phyloP scores from a whole-genome alignment of 2,329 filamentous ascomycete species.

The Penicillium janthinellum region DNA sequence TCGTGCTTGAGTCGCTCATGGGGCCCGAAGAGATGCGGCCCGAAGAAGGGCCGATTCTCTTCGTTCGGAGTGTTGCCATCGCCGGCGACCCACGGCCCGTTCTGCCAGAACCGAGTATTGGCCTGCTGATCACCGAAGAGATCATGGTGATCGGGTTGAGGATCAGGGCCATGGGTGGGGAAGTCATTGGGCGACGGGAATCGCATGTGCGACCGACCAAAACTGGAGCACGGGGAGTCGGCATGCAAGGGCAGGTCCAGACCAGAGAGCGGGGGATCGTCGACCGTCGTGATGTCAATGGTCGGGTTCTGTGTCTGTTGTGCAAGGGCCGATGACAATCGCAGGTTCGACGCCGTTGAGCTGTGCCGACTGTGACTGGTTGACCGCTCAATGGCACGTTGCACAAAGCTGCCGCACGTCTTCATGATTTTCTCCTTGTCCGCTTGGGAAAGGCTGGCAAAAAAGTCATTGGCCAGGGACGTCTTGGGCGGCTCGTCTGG shows the following conservation, averaged over 20 bases:
- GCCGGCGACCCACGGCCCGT: constrained; percentile 45
- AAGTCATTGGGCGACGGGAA: constrained; percentile 48
- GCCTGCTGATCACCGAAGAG: constrained; percentile 49
- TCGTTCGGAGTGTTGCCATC: constrained; percentile 48
- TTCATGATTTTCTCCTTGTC: constrained; percentile 48
- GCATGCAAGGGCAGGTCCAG: constrained; percentile 44
- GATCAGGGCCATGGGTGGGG: constrained; percentile 38
- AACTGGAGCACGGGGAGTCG: constrained; percentile 47
- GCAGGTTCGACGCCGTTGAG: constrained; percentile 40
- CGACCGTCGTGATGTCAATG: constrained; percentile 46
- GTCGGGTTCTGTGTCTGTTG: constrained; percentile 44
- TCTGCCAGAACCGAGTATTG: constrained; percentile 48
- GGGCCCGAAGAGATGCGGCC: constrained; percentile 41
- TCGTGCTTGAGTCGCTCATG: constrained; percentile 47
- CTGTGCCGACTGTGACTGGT: constrained; percentile 41
- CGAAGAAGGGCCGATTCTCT: constrained; percentile 47
- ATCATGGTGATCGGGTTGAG: constrained; percentile 46
- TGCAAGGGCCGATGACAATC: constrained; percentile 42
- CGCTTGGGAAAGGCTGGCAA: constrained; percentile 41
- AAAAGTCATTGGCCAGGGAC: constrained; percentile 47
- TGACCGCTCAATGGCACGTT: constrained; percentile 42
- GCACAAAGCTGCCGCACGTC: constrained; percentile 45
- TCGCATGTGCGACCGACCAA: constrained; percentile 45
- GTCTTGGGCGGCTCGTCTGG: constrained; percentile 39
- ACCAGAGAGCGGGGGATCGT: constrained; percentile 40